Base-by-base conservation (phyloP, 2,329 filamentous ascomycete species). In the Penicillium psychrosexuale region DNA sequence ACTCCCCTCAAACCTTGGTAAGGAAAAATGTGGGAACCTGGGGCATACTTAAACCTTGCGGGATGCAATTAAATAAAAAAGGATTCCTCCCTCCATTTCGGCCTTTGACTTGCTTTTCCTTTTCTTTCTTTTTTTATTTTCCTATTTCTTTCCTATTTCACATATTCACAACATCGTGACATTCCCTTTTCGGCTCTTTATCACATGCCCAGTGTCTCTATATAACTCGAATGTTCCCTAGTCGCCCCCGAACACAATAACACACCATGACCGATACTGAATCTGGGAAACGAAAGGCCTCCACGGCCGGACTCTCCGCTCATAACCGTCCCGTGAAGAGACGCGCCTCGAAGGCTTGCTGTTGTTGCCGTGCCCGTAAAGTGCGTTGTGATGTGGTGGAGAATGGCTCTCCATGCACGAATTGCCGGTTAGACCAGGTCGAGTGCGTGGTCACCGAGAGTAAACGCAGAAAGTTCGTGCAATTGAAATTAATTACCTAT, bases 311-410 rank as follows among this genome's bases (percentile, higher is more conserved):
- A 28, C 72, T 86, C 42, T 76, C 81, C 51, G 75, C 75, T 59
- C 73, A 75, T 53, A 72, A 79, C 67, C 78, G 82, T 55, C 83
- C 83, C 51, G 84, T 87, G 50, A 97, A 96, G 76, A 83, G 91
- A 67, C 84, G 92, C 69, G 91, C 92, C n/a, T 91, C 91, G 9
- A 89, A 93, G 65, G 92, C 92, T 17, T 97, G 92, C 72, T 90
- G 91, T 59, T 91, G 88, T 65, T 96, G 92, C 75, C 84, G 92
- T 66, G 86, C 89, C 54, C 86, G 92, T 69, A 97, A 97, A 73
- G 92, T 97, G 39, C 85, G 92, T 54, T 97, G 92, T 78, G 92
- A 97, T 77, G 91, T 96, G 53, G 91, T 94, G 56, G 91, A 96
- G 73, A 84, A 85, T 72, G 88, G 88, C 46, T 87, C 87, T 40